Evolutionary conservation across 2,329 filamentous ascomycete species (phyloP), one percentile per base, ranked within the genome.

Genomic region (Plectosphaerella sp.): DNA sequence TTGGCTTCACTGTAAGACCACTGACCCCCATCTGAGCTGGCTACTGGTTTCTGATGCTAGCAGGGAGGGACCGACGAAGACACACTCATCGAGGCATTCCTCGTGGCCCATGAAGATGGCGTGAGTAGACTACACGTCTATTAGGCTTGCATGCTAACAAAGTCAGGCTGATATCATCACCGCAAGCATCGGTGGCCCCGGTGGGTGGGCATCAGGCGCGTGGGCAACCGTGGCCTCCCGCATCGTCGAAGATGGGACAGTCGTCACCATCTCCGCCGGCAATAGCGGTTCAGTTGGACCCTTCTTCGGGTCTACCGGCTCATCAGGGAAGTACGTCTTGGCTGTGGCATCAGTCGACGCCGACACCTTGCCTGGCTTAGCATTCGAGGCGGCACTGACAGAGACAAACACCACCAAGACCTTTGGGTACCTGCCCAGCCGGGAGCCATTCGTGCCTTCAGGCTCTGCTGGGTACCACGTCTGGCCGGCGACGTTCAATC

Each of bases 341-440:
- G 67, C 72, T 12, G 65, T 76, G 36, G 75, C 72, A 18, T 74
- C 75, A 0, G 62, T 74, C 25, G 63, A 66, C 22, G 56, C 64
- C 2, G 56, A 53, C 15, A 48, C 54, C 1, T 47, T 56, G 2
- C 55, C 54, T 1, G 54, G 49, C 1, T 28, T 57, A 35, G 49
- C 55, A 1, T 56, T 58, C n/a, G 48, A 55, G 25, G 53, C 55
- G 8, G 47, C 49, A 1, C 37, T 52, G 12, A 35, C 24, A 10
- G 15, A 20, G n/a, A 42, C 28, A 20, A 48, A 51, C 20, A 49
- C 48, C 28, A 55, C 51, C 5, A 20, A 41, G 4, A 51, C 47
- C 3, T 52, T 47, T 28, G 57, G 51, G 3, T 58, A 53, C 49
- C 49, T 22, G 22, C 47, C 24, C 41, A 42, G 3, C 35, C 50